Evolutionary conservation across 208 protist genomes (phyloP), one percentile per base, ranked within the genome.

Genomic region (Crithidia fasciculata): DNA sequence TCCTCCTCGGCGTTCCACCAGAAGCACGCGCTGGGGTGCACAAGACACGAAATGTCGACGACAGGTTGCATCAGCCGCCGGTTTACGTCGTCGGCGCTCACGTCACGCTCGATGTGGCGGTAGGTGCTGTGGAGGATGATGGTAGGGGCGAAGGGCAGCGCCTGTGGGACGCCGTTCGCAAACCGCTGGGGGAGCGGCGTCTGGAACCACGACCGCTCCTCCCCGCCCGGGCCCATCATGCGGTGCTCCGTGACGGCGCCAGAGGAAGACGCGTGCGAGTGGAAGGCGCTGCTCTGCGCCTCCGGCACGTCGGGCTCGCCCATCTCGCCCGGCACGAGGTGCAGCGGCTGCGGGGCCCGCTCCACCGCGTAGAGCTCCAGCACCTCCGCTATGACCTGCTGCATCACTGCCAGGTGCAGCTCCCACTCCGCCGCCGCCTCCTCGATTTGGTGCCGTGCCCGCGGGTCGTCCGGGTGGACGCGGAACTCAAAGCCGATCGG

Each of bases 401-500:
- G 84, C 40, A 93, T 80, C 9, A 95, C 87, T 0, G 71, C 84
- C 8, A 84, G 82, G 63, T 97, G 93, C 55, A 94, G 59, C 64
- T 93, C 84, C 91, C 93, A 97, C 74, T 93, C 86, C 0, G 60
- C 75, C 2, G 85, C 89, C 4, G 82, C 88, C 8, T 39, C 83
- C 60, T 92, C 90, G 64, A 97, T 94, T 71, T 97, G 93, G 39
- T 81, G 80, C 28, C 43, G 41, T 6, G 85, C 88, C 5, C 93
- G 83, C n/a, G 91, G 90, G 66, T 97, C 93, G 13, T 88, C 76
- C 2, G 86, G 91, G 78, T 97, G 91, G 10, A 97, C 91, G 60
- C 91, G 91, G 57, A 97, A 97, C 67, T 97, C 93, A 62, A 82
- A 97, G 15, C 93, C 93, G 57, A 97, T 87, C 40, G 69, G 72